These are phyloP conservation scores for Zygotorulaspora danielsina DNA, from an alignment of 805 yeast genomes.

Conservation along the genomic window DNA sequence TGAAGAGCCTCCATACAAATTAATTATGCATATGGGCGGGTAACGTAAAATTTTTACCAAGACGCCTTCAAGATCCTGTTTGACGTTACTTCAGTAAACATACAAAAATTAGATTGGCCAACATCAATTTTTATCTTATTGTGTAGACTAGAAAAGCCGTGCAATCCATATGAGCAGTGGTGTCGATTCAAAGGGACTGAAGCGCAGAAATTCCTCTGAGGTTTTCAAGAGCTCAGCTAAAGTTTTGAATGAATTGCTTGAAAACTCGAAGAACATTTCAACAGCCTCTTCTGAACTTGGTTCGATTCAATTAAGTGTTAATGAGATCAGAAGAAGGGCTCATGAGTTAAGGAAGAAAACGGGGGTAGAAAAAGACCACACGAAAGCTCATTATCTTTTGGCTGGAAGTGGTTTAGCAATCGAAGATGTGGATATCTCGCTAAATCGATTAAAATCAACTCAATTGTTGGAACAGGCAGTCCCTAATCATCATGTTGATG, in stretches of 20 bases:
- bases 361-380: conserved; percentile 41
- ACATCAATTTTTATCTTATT: no score
- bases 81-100: no score
- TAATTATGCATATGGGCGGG: no score
- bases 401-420: conserved; percentile 87
- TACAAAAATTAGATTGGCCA: no score
- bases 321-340: conserved; percentile 71
- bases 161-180: conserved; percentile 6
- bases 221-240: conserved; percentile 17
- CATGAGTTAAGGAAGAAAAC: conserved; percentile 48
- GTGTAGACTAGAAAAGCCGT: no score
- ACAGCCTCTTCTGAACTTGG: conserved; percentile 62
- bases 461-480: conserved; percentile 33
- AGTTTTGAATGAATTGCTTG: conserved; percentile 64
- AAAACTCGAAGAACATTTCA: conserved; percentile 74
- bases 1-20: no score
- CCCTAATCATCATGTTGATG: conserved; percentile 18
- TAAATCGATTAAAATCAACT: conserved; percentile 42
- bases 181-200: conserved; percentile 6
- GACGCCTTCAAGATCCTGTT: no score
- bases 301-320: conserved; percentile 71
- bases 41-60: no score
- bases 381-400: conserved; percentile 80
- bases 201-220: conserved; percentile 4
- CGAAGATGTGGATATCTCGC: conserved; percentile 69